Percentiles rank a stretch among this genome's conserved stretches.
These are phyloP conservation scores for Hymenoscyphus albidus DNA, from an alignment of 2,329 filamentous ascomycete genomes.

Conservation along the genomic window DNA sequence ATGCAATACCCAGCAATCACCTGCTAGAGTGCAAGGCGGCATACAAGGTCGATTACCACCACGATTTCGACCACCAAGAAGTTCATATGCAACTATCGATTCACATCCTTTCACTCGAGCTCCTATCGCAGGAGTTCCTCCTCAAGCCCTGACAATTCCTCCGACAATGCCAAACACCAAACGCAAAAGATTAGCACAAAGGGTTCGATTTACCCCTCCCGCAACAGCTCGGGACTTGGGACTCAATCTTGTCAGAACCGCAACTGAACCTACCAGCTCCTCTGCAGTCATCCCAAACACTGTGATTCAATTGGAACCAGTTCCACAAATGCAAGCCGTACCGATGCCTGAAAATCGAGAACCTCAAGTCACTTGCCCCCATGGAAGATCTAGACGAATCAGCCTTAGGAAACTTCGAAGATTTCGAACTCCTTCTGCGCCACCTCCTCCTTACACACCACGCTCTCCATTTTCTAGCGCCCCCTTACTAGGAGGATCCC, in stretches of 20 bases:
- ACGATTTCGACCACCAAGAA: conserved; percentile 32
- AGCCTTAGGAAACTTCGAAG: conserved; percentile 4
- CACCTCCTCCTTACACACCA: background rate
- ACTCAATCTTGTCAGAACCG: conserved; percentile 20
- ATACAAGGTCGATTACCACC: conserved; percentile 18
- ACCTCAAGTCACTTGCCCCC: conserved; percentile 13
- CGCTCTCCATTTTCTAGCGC: background rate
- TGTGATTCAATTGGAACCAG: conserved; percentile 6
- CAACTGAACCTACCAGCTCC: conserved; percentile 19
- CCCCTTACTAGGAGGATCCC: background rate
- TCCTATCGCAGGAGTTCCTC: conserved; percentile 17
- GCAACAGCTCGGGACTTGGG: conserved; percentile 28
- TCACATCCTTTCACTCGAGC: conserved; percentile 32
- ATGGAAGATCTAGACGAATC: conserved; percentile 12
- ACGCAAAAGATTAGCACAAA: conserved; percentile 13
- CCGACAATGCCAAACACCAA: conserved; percentile 7
- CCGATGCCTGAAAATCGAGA: background rate
- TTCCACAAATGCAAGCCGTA: conserved; percentile 11
- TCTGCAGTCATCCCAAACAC: conserved; percentile 14
- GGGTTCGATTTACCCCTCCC: conserved; percentile 28
- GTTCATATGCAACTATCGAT: conserved; percentile 30
- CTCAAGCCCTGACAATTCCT: background rate
- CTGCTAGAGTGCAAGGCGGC: background rate
- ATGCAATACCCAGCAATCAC: background rate
- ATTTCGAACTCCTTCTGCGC: conserved; percentile 3